A percentile compares a stretch with the other conserved stretches of the same genome.
These are phyloP conservation scores for Typha latifolia DNA, from an alignment of 176 grass and related monocot genomes.

Conservation along the genomic window DNA sequence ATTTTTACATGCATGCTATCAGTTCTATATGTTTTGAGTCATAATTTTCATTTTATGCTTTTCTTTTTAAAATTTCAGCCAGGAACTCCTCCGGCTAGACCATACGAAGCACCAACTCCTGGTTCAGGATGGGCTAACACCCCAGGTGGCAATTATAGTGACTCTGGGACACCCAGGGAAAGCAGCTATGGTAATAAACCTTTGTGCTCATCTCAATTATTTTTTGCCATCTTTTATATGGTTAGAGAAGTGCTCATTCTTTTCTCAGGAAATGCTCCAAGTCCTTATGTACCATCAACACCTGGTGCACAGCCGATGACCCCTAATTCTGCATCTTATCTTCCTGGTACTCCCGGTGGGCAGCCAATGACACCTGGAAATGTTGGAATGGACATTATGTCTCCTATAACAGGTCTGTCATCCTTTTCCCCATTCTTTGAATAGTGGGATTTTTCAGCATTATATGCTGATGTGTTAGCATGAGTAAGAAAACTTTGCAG, in stretches of 20 bases:
- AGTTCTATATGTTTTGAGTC: not conserved
- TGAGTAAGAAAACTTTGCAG: not conserved
- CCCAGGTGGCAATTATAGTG: conserved; percentile 76
- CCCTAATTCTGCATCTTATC: conserved; percentile 77
- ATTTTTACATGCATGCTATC: conserved; percentile 9
- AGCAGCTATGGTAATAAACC: conserved; percentile 70
- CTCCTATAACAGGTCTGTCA: conserved; percentile 62
- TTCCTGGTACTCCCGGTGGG: conserved; percentile 93
- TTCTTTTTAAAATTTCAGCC: conserved; percentile 42
- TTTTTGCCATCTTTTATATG: not conserved
- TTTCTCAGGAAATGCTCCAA: conserved; percentile 74
- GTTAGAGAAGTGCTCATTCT: conserved; percentile 3
- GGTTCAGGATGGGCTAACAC: conserved; percentile 98
- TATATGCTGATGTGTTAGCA: no score
- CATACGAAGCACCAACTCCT: conserved; percentile 96
- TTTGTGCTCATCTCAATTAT: not conserved
- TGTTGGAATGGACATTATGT: conserved; percentile 94
- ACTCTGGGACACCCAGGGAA: conserved; percentile 74
- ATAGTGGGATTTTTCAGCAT: not conserved
- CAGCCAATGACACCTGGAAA: conserved; percentile 99
- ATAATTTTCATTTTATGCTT: not conserved
- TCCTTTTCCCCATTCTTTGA: conserved; percentile 6
- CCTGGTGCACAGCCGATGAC: conserved; percentile 96
- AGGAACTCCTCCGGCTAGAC: conserved; percentile 75
- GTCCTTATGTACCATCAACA: conserved; percentile 83